Base-by-base conservation (phyloP, 495 filamentous ascomycete species). In the Stereocaulon alpinum region DNA sequence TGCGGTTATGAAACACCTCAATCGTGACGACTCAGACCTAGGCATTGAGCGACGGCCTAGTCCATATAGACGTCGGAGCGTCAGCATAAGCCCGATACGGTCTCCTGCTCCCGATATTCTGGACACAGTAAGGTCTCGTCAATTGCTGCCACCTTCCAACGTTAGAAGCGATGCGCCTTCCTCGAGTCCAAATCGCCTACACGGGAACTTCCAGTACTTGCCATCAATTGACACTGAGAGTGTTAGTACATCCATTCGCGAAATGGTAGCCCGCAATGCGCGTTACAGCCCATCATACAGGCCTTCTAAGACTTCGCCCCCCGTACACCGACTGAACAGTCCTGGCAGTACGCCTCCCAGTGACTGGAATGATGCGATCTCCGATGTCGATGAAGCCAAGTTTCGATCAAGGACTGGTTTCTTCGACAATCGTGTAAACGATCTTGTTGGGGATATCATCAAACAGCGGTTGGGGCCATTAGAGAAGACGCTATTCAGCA, bases 331-430 rank as follows among this genome's bases (percentile, higher is more conserved):
- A 55, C 76, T 92, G 43, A 82, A 88, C 61, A 83, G 77, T 43
- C 76, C 69, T 29, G 77, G 81, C 20, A 74, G 87, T 58, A 71
- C 84, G 14, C 86, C 87, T 42, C 77, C 82, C 61, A 95, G 88
- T 62, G 91, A 96, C 67, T 97, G 93, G 93, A 87, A 92, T 63
- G 87, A 88, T 68, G 83, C 86, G 55, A 81, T 96, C 60, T 89
- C 86, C 29, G 87, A 86, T 7, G 82, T 82, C 24, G 90, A 95
- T 61, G 89, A 93, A 60, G 79, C 80, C 52, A 95, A 91, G 70
- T 76, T 95, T 55, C 80, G 84, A 61, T 78, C 82, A 32, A 83
- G 87, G 18, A 86, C 80, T 66, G 72, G 73, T 58, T 96, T 94
- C 76, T 95, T 95, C 63, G 89, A 96, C 67, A 83, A 80, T 59